phyloP scores from a whole-genome alignment of 1,139 yeast species.

The Pneumocystis wakefieldiae region DNA sequence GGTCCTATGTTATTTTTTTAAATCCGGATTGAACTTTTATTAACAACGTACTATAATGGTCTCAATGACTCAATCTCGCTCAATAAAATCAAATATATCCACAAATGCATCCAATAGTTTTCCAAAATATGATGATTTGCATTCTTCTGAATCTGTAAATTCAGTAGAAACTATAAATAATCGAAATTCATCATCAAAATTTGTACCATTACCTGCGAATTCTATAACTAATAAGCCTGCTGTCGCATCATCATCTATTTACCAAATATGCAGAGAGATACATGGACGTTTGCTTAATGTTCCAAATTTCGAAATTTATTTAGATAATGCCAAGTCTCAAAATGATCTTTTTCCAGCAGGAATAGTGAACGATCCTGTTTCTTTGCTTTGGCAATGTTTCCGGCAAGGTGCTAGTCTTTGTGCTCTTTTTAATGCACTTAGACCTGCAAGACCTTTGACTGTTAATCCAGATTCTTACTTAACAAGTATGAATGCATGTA shows the following conservation, averaged over 20 bases:
- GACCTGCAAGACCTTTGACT: constrained; percentile 24
- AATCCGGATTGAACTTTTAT: neutral
- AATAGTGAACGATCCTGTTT: constrained; percentile 60
- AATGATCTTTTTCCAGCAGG: constrained; percentile 18
- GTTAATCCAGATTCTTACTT: constrained; percentile 22
- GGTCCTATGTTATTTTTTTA: neutral
- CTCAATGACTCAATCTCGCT: neutral
- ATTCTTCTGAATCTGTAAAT: neutral
- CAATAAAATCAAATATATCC: neutral
- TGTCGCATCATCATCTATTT: constrained; percentile 55
- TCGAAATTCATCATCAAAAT: neutral
- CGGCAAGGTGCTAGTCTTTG: constrained; percentile 91
- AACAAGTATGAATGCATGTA: constrained; percentile 53
- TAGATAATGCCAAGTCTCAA: constrained; percentile 33
- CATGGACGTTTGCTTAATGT: constrained; percentile 44
- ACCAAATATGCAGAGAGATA: constrained; percentile 50
- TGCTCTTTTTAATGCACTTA: constrained; percentile 53
- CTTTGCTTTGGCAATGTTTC: constrained; percentile 74
- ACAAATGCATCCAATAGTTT: neutral
- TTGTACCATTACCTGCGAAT: neutral
- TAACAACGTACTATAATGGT: neutral
- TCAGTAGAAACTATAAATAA: neutral
- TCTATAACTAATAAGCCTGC: constrained; percentile 27
- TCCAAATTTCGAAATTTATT: constrained; percentile 58
- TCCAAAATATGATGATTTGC: neutral